phyloP scores from a whole-genome alignment of 306 rosid species.

The Prunus armeniaca region DNA sequence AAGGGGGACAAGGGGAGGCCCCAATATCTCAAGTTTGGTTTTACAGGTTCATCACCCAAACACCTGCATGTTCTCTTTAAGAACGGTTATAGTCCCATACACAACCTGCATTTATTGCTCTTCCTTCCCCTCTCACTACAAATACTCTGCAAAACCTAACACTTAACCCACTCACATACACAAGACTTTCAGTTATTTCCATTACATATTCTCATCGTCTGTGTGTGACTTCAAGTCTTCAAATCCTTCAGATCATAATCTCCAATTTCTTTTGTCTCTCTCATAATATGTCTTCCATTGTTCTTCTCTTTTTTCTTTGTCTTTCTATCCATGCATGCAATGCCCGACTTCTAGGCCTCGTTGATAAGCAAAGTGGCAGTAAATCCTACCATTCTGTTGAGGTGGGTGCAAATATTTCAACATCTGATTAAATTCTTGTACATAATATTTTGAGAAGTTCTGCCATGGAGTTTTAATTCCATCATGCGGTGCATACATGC shows the following conservation, averaged over 20 bases:
- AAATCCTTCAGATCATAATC: neutral
- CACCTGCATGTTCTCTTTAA: constrained; percentile 91
- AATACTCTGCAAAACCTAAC: constrained; percentile 23
- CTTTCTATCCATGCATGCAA: constrained; percentile 65
- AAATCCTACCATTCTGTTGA: constrained; percentile 12
- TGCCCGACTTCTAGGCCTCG: constrained; percentile 34
- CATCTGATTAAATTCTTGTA: too few species aligned
- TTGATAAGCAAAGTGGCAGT: constrained; percentile 1
- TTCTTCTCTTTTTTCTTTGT: constrained; percentile 31
- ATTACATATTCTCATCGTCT: neutral
- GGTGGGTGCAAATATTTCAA: constrained; percentile 26
- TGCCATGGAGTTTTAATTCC: too few species aligned
- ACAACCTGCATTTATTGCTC: constrained; percentile 58
- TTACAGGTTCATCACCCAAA: constrained; percentile 59
- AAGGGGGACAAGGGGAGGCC: constrained; percentile 64
- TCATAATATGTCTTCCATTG: constrained; percentile 40
- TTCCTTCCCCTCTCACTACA: constrained; percentile 24
- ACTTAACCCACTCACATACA: neutral
- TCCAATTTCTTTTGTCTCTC: neutral
- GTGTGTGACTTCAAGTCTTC: neutral
- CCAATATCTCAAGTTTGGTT: constrained; percentile 51
- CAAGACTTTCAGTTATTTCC: neutral
- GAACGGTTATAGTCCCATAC: constrained; percentile 41
- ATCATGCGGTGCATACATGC: too few species aligned
- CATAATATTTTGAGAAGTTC: too few species aligned